Conservation (phyloP, 768 basidiomycete genomes). For the Gyrodon lividus region DNA sequence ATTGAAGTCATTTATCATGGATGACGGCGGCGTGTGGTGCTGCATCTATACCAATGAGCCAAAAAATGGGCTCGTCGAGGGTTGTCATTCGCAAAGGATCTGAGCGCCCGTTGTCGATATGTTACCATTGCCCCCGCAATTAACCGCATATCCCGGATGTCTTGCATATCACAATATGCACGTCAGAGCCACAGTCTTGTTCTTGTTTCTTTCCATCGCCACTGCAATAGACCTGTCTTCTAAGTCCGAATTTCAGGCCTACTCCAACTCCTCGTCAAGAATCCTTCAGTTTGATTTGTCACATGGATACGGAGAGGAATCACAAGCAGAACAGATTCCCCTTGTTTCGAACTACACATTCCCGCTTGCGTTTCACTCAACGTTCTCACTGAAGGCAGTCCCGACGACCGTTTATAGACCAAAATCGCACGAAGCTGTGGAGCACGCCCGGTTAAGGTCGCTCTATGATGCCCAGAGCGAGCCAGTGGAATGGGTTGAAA, state of each 20-base stretch:
- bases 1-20: background rate
- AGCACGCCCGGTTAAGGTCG: conserved; percentile 54
- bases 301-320: conserved; percentile 7
- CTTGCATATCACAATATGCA: conserved; percentile 4
- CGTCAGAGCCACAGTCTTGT: background rate
- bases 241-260: background rate
- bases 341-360: conserved; percentile 8
- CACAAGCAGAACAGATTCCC: conserved; percentile 4
- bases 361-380: conserved; percentile 6
- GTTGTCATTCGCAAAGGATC: no score
- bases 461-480: conserved; percentile 49
- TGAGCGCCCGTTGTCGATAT: no score
- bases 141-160: no score
- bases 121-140: no score
- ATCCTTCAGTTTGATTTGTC: conserved; percentile 25
- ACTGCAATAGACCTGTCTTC: background rate
- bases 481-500: conserved; percentile 63
- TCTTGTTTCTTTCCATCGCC: background rate
- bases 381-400: conserved; percentile 39
- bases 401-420: conserved; percentile 61
- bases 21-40: no score
- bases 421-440: conserved; percentile 46
- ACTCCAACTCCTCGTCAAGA: background rate
- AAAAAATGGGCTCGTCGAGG: no score
- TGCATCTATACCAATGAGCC: no score